Percentiles rank a stretch among this genome's conserved stretches.
Conservation (phyloP, 2,329 filamentous ascomycete genomes). For the Diaporthe batatas region DNA sequence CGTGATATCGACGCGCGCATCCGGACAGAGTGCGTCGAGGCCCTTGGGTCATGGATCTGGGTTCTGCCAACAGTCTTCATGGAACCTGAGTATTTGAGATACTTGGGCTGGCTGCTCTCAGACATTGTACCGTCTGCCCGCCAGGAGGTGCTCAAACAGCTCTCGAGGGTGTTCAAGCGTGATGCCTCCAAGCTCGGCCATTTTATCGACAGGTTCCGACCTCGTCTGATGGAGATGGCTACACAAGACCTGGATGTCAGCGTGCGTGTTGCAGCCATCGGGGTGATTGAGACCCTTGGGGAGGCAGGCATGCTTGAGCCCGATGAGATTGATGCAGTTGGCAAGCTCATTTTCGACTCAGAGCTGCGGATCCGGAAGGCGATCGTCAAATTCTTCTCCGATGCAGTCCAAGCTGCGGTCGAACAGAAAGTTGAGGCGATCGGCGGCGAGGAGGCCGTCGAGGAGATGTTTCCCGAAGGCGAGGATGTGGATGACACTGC, state of each 20-base stretch:
- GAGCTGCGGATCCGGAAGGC: conserved; percentile 89
- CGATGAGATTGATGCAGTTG: conserved; percentile 89
- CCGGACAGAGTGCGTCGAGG: conserved; percentile 87
- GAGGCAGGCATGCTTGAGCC: conserved; percentile 90
- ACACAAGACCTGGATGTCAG: conserved; percentile 84
- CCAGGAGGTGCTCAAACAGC: conserved; percentile 87
- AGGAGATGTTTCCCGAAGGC: conserved; percentile 78
- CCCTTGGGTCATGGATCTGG: conserved; percentile 90
- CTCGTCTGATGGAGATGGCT: conserved; percentile 92
- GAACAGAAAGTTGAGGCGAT: conserved; percentile 86
- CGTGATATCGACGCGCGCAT: conserved; percentile 93
- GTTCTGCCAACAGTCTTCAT: conserved; percentile 89
- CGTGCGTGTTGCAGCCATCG: conserved; percentile 84
- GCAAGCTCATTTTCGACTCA: conserved; percentile 88
- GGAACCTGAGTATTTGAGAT: conserved; percentile 89
- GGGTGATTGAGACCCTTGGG: conserved; percentile 84
- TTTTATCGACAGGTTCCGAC: conserved; percentile 92
- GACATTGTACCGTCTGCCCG: conserved; percentile 82
- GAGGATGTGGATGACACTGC: conserved; percentile 83
- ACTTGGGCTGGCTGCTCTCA: conserved; percentile 95
- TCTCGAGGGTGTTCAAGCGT: conserved; percentile 83
- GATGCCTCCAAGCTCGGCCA: conserved; percentile 87
- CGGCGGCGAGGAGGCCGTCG: conserved; percentile 81
- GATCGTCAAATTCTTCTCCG: conserved; percentile 90
- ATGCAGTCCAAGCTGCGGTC: conserved; percentile 86